A percentile compares a stretch with the other conserved stretches of the same genome.
Evolutionary conservation across 1,284 basidiomycete species (phyloP).

Genomic region (Leccinum cinnamomeum): DNA sequence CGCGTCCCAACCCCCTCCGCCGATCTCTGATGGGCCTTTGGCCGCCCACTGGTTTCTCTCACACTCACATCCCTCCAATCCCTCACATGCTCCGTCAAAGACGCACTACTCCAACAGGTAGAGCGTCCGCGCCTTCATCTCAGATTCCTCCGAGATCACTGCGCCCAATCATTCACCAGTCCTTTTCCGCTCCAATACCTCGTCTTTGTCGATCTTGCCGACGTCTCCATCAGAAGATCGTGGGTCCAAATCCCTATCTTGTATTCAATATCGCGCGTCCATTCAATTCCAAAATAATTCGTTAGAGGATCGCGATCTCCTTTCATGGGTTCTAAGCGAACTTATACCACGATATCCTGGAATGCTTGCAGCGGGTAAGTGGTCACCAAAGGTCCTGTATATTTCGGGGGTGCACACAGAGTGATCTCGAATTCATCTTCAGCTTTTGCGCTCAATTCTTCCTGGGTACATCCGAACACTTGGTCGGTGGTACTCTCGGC

Average conservation of each 20-base stretch:
- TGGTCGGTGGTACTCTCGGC: conserved; percentile 55
- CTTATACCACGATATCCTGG: conserved; percentile 73
- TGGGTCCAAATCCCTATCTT: conserved; percentile 38
- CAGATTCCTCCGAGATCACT: conserved; percentile 40
- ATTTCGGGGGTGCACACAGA: not conserved
- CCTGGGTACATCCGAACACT: conserved; percentile 77
- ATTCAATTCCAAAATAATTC: conserved; percentile 7
- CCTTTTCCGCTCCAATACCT: conserved; percentile 60
- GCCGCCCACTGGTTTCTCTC: conserved; percentile 60
- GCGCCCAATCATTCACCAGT: conserved; percentile 23
- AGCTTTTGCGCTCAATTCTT: conserved; percentile 81
- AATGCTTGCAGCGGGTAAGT: conserved; percentile 69
- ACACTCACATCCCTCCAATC: conserved; percentile 37
- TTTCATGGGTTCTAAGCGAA: conserved; percentile 64
- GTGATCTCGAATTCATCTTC: conserved; percentile 6
- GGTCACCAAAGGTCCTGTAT: not conserved
- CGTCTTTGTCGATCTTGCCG: conserved; percentile 64
- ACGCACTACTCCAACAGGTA: conserved; percentile 46
- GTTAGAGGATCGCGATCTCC: conserved; percentile 55
- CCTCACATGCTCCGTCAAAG: conserved; percentile 41
- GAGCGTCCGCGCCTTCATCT: conserved; percentile 56
- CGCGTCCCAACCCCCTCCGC: conserved; percentile 25
- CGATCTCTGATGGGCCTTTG: conserved; percentile 53
- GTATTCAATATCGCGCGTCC: conserved; percentile 13
- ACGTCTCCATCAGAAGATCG: conserved; percentile 59